Evolutionary conservation across 1,284 basidiomycete species (phyloP), one percentile per base, ranked within the genome.

Genomic region (Golubevia pallescens): DNA sequence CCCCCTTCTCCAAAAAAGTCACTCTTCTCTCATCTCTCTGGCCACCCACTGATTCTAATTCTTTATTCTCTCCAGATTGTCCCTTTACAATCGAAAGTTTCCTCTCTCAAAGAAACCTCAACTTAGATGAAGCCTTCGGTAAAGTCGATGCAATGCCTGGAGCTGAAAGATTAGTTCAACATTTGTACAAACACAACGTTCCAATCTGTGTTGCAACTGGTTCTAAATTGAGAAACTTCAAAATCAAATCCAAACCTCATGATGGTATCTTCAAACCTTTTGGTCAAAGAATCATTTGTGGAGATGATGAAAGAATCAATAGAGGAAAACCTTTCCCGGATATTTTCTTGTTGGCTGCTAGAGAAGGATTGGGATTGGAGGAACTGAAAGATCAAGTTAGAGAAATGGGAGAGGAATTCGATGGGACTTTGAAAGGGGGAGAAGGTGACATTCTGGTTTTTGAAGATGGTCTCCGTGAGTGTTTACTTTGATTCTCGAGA

Each of bases 261-360:
- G 58, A 63, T 1, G 61, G 65, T 14, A 65, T 86, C 10, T 85
- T 85, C 57, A 67, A 63, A 1, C 78, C 68, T 1, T 86, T 86
- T 62, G 70, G 64, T 2, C 62, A 65, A 1, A 70, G 78, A 8
- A 70, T 78, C 48, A 70, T 85, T 20, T 85, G 82, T 58, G 85
- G 85, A 13, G 84, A 85, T 63, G 84, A 85, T 56, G 0, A 66
- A 0, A 60, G 77, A 2, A 55, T 85, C 21, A 70, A 62, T 0
- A 66, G 81, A 21, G 85, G 84, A 8, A 86, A 86, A 66, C 85
- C 85, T 8, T 58, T 64, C 58, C 84, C 85, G 1, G 85, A 85
- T 62, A 75, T 85, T 61, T 86, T 86, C 67, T 69, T 86, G 7
- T 70, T 81, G 2, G 85, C 85, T 8, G 83, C 84, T 8, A 53